Conservation (phyloP, 352 stramenopile genomes). For the Phytophthora sp. region DNA sequence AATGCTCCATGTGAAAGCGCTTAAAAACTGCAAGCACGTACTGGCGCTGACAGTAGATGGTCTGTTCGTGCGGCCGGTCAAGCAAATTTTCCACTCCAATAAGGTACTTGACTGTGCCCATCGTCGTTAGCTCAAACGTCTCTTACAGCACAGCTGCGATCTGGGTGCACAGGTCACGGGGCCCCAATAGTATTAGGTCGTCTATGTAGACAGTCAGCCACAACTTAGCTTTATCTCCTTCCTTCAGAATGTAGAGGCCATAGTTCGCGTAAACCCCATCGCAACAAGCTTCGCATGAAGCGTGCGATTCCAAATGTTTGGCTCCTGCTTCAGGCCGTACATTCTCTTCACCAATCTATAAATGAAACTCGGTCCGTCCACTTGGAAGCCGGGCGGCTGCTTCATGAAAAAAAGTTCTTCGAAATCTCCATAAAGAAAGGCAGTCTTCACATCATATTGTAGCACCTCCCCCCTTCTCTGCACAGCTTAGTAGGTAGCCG, state of each 20-base stretch:
- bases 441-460: conserved; percentile 22
- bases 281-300: too few relatives aligned
- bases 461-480: conserved; percentile 5
- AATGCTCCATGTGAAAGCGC: neutral
- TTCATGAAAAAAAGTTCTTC: conserved; percentile 21
- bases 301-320: conserved; percentile 26
- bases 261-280: too few relatives aligned
- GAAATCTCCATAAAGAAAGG: conserved; percentile 11
- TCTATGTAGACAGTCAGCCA: conserved; percentile 17
- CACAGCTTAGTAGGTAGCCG: neutral
- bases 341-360: conserved; percentile 4
- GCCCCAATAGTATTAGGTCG: conserved; percentile 13
- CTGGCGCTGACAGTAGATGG: conserved; percentile 1
- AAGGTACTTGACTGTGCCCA: too few relatives aligned
- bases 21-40: conserved; percentile 1
- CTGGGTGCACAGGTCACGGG: neutral
- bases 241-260: conserved; percentile 1
- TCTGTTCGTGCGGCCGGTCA: neutral
- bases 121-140: too few relatives aligned
- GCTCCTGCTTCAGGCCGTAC: conserved; percentile 20
- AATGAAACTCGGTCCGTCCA: neutral
- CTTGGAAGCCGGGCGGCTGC: conserved; percentile 3
- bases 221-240: neutral
- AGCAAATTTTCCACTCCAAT: too few relatives aligned
- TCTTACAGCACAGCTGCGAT: conserved; percentile 4